Conservation (phyloP, 192 early-diverging fungal species). For the Rhizophagus clarus region DNA sequence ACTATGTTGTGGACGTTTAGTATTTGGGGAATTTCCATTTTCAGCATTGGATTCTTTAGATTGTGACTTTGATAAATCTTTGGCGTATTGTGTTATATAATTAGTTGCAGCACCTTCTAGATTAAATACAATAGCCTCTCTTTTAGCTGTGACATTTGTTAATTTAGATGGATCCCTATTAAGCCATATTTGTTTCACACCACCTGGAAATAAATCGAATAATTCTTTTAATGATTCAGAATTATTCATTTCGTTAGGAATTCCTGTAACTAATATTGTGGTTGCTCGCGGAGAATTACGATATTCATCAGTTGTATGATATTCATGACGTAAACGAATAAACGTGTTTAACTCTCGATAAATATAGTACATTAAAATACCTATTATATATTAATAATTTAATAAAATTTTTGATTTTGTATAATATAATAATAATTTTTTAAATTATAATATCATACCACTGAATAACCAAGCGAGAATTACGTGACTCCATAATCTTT, state of each 20-base stretch:
- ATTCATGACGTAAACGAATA: constrained; percentile 65
- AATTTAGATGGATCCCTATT: constrained; percentile 56
- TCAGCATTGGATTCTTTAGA: constrained; percentile 14
- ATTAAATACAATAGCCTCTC: constrained; percentile 49
- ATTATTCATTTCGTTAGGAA: constrained; percentile 64
- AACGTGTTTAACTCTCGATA: constrained; percentile 62
- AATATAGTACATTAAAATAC: constrained; percentile 34
- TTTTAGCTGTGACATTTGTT: constrained; percentile 47
- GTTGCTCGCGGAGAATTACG: constrained; percentile 49
- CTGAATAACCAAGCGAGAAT: constrained; percentile 52
- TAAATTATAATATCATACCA: constrained; percentile 36
- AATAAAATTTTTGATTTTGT: background rate
- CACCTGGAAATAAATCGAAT: constrained; percentile 70
- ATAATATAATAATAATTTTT: background rate
- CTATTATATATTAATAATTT: constrained; percentile 22
- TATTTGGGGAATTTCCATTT: constrained; percentile 37
- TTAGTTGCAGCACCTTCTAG: constrained; percentile 53
- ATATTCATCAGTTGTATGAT: constrained; percentile 56
- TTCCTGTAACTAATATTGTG: constrained; percentile 70
- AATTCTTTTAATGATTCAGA: constrained; percentile 49
- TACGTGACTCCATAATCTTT: constrained; percentile 74
- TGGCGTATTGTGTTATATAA: constrained; percentile 28
- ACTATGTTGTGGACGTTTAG: constrained; percentile 52
- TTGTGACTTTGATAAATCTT: constrained; percentile 23
- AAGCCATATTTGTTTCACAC: constrained; percentile 64